Evolutionary conservation across 1,284 basidiomycete species (phyloP).

Genomic region (Thecaphora frezii): DNA sequence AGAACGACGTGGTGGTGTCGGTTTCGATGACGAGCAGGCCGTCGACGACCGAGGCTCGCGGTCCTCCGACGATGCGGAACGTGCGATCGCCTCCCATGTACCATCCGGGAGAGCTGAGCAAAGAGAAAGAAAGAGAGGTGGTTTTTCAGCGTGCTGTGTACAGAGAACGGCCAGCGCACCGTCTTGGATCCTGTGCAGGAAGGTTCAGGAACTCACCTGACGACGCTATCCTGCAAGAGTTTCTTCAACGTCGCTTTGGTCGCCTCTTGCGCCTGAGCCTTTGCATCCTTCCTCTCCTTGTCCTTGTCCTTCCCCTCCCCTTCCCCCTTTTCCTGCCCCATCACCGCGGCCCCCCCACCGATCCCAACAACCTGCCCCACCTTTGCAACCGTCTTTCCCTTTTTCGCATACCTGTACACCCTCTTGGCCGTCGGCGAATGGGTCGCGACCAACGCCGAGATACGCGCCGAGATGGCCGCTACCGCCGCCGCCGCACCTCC

Average conservation of each 20-base stretch:
- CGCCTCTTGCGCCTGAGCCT: constrained; percentile 22
- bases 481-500: constrained; percentile 34
- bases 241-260: constrained; percentile 37
- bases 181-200: background rate
- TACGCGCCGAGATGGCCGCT: constrained; percentile 28
- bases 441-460: constrained; percentile 31
- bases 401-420: constrained; percentile 37
- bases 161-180: background rate
- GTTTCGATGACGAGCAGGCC: constrained; percentile 47
- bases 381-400: constrained; percentile 41
- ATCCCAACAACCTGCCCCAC: constrained; percentile 47
- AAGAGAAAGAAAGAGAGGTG: constrained; percentile 1
- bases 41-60: constrained; percentile 34
- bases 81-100: constrained; percentile 45
- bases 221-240: constrained; percentile 42
- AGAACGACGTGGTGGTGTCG: constrained; percentile 33
- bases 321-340: background rate
- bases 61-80: constrained; percentile 42
- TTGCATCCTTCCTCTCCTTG: background rate
- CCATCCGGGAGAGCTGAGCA: constrained; percentile 46
- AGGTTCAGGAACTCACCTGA: constrained; percentile 13
- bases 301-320: constrained; percentile 4
- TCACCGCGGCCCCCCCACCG: constrained; percentile 31
- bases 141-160: too few relatives aligned
- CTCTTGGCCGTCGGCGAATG: constrained; percentile 39